Evolutionary conservation across 306 rosid species (phyloP).

Genomic region (Dalbergia cultrata): DNA sequence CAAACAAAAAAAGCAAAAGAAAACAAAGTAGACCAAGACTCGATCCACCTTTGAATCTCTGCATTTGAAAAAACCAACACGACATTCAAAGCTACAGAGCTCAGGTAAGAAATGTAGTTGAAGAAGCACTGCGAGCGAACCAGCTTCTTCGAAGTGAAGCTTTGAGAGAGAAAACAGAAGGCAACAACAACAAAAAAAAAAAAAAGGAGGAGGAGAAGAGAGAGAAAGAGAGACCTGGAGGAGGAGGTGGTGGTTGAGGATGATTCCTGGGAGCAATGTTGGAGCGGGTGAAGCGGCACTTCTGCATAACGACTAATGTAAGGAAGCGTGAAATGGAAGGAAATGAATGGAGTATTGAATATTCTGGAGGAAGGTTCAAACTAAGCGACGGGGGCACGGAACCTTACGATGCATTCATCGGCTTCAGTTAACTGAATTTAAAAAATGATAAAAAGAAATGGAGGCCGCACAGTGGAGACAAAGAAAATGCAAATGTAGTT

Average conservation of each 20-base stretch:
- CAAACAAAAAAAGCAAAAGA: background rate
- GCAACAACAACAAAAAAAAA: too few relatives aligned
- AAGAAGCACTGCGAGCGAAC: too few relatives aligned
- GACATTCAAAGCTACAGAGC: background rate
- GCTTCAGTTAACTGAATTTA: slow-evolving; percentile 20
- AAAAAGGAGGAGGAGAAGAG: too few relatives aligned
- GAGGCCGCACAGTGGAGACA: background rate
- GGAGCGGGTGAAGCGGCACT: background rate
- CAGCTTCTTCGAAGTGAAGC: too few relatives aligned
- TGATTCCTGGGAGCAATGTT: background rate
- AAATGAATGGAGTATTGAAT: slow-evolving; percentile 2
- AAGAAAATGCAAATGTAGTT: too few relatives aligned
- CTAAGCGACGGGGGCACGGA: slow-evolving; percentile 16
- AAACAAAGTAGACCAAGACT: slow-evolving; percentile 4
- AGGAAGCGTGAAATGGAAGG: slow-evolving; percentile 35
- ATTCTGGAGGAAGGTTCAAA: slow-evolving; percentile 16
- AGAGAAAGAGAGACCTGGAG: too few relatives aligned
- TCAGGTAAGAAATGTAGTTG: background rate
- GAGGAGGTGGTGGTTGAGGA: background rate
- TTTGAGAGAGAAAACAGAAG: background rate
- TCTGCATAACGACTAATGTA: slow-evolving; percentile 11
- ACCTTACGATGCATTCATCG: slow-evolving; percentile 38
- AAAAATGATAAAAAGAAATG: background rate
- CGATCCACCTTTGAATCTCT: slow-evolving; percentile 18
- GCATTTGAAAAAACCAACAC: slow-evolving; percentile 8